Evolutionary conservation across 2,329 filamentous ascomycete genomes (phyloP), one percentile per base, ranked within the genome.

Genomic region (Talaromyces sp.): DNA sequence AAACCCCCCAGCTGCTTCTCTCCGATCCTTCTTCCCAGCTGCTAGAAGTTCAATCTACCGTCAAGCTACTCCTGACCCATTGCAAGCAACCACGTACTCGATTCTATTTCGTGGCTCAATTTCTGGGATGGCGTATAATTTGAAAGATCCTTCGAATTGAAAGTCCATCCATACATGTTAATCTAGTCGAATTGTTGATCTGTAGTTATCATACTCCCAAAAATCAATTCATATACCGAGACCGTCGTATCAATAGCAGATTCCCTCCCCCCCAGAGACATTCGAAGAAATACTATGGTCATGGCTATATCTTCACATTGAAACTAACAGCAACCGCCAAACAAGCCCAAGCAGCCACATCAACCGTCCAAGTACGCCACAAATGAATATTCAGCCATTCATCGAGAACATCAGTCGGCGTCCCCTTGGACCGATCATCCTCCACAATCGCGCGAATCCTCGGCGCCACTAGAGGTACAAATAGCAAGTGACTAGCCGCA

Each of bases 321-420:
- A 31, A 43, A 7, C 19, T 13, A 16, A 63, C 60, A 45, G 60
- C 65, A 11, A 64, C 19, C 3, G 11, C 47, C 10, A 66, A 59
- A 45, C 60, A 63, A 6, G 49, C 45, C 65, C 65, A 66, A 11
- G 60, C 65, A 33, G 65, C 60, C 33, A 64, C 6, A 45, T 66
- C 65, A 49, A 64, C 65, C 19, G 61, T 64, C 47, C 33, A 54
- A 1, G 56, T 57, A n/a, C 65, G 54, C 7, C 57, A 6, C 22
- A 22, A 6, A 33, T 66, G 45, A 13, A 66, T 57, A 14, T 43
- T 49, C 24, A 66, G 31, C 65, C 65, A 66, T 14, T 58, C 31
- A 10, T 60, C 65, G 16, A 61, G 47, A 19, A 56, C 6, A 24
- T 39, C 41, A 4, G 60, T 60, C 9, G 60, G 60, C 14, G 31